These are phyloP conservation scores for Acer saccharum DNA, from an alignment of 345 rosid genomes.

Conservation along the genomic window DNA sequence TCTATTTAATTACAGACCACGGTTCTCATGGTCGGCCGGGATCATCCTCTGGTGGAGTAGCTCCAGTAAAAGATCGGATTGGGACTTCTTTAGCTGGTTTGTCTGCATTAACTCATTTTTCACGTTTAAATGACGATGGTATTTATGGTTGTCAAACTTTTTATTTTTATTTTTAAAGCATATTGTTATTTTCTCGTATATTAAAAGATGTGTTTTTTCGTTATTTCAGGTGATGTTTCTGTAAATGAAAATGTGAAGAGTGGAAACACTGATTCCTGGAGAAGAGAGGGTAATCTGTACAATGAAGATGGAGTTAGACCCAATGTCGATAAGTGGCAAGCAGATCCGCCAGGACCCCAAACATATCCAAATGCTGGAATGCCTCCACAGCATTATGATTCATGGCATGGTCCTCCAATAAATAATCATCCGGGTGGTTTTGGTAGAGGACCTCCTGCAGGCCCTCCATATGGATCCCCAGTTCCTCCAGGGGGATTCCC, in stretches of 20 bases:
- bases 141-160: background rate
- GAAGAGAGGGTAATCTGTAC: conserved; percentile 56
- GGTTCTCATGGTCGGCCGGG: conserved; percentile 48
- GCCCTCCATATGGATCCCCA: conserved; percentile 75
- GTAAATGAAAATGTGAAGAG: conserved; percentile 39
- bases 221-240: conserved; percentile 46
- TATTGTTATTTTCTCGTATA: background rate
- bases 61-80: conserved; percentile 41
- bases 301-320: conserved; percentile 62
- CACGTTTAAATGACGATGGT: background rate
- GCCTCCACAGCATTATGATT: conserved; percentile 66
- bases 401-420: conserved; percentile 82
- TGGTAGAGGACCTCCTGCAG: conserved; percentile 94
- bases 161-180: background rate
- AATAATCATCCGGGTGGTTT: conserved; percentile 81
- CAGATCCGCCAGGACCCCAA: conserved; percentile 64
- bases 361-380: conserved; percentile 58
- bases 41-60: conserved; percentile 56
- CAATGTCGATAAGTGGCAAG: conserved; percentile 66
- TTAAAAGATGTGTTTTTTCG: background rate
- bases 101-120: conserved; percentile 22
- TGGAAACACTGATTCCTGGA: conserved; percentile 60
- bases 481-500: conserved; percentile 82
- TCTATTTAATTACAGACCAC: conserved; percentile 51
- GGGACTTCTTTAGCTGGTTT: conserved; percentile 51